phyloP scores from a whole-genome alignment of 2,329 filamentous ascomycete genomes.

The Arachnomyces sp. region DNA sequence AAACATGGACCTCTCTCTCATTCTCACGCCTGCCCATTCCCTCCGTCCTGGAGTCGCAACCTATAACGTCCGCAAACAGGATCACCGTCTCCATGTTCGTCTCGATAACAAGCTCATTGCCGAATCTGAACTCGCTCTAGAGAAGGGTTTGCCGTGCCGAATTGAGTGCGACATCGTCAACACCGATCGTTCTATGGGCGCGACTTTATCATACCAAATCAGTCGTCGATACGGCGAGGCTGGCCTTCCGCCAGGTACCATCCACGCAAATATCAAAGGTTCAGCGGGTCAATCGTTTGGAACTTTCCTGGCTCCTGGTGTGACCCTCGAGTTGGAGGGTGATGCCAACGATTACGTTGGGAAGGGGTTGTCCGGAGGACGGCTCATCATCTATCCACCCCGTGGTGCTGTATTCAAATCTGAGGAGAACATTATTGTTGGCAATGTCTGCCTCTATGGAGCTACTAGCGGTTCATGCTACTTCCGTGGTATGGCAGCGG shows the following conservation, averaged over 20 bases:
- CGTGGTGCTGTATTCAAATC: constrained; percentile 87
- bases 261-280: constrained; percentile 93
- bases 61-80: constrained; percentile 96
- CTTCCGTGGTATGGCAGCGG: constrained; percentile 94
- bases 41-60: constrained; percentile 89
- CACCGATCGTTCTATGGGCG: constrained; percentile 88
- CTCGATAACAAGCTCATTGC: constrained; percentile 96
- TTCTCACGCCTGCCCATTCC: constrained; percentile 91
- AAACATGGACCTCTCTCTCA: constrained; percentile 87
- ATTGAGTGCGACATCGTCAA: constrained; percentile 97
- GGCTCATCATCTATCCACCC: constrained; percentile 87
- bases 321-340: constrained; percentile 90
- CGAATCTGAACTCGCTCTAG: constrained; percentile 86
- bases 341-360: constrained; percentile 96
- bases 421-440: constrained; percentile 89
- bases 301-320: constrained; percentile 84
- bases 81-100: constrained; percentile 85
- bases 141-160: constrained; percentile 85
- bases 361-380: constrained; percentile 88
- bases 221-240: constrained; percentile 85
- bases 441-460: constrained; percentile 92
- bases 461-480: constrained; percentile 85
- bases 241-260: constrained; percentile 83
- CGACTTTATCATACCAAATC: constrained; percentile 91
- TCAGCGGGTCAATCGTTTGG: constrained; percentile 96